Conservation (phyloP, 768 basidiomycete genomes). For the Lactifluus pinguis region DNA sequence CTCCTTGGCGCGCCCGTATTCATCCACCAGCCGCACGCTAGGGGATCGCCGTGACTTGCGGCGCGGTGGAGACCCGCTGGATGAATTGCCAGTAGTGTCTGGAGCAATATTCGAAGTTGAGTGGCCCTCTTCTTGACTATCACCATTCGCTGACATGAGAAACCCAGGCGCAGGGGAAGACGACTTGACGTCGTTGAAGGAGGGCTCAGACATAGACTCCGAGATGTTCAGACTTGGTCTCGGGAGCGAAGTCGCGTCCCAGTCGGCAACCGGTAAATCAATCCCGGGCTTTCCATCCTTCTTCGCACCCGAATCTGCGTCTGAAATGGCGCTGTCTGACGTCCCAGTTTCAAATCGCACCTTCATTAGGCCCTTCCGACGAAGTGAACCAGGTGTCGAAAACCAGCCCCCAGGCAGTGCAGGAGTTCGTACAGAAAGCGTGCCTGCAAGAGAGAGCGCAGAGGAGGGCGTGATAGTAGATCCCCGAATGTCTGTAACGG, state of each 20-base stretch:
- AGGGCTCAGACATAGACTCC: conserved; percentile 15
- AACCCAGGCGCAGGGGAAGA: conserved; percentile 9
- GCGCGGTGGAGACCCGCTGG: conserved; percentile 19
- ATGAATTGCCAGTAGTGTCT: conserved; percentile 19
- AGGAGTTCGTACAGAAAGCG: conserved; percentile 31
- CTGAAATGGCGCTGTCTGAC: conserved; percentile 26
- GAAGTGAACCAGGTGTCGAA: conserved; percentile 39
- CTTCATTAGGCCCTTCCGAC: conserved; percentile 51
- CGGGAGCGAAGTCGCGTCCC: neutral
- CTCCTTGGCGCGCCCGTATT: conserved; percentile 38
- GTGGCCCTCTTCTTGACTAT: neutral
- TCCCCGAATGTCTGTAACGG: neutral
- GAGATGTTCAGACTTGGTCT: neutral
- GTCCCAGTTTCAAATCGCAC: conserved; percentile 57
- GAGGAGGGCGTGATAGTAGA: neutral
- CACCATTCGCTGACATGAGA: neutral
- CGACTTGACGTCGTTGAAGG: conserved; percentile 14
- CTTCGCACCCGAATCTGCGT: conserved; percentile 16
- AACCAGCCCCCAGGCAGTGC: conserved; percentile 39
- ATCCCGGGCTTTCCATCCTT: neutral
- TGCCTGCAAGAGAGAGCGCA: conserved; percentile 9
- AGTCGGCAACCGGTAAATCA: conserved; percentile 4
- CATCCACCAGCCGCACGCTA: conserved; percentile 59
- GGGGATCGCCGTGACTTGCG: conserved; percentile 39
- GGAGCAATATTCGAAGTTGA: neutral